Evolutionary conservation across 495 filamentous ascomycete genomes (phyloP).

Genomic region (Trichoderma orchidacearum): DNA sequence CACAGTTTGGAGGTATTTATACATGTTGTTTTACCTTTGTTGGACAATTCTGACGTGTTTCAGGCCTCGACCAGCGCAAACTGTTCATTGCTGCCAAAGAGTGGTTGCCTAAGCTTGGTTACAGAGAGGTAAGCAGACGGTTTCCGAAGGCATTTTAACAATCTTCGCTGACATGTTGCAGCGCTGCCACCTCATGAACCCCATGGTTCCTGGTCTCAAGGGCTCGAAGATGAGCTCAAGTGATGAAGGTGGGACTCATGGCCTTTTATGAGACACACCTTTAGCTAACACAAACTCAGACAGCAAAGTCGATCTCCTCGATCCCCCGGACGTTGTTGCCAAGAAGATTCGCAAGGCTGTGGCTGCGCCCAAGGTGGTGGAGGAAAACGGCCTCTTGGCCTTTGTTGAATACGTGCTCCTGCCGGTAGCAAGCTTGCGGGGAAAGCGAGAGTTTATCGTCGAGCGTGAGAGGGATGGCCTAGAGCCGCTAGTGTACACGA

Average conservation of each 20-base stretch:
- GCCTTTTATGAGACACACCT: background rate
- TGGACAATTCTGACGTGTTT: background rate
- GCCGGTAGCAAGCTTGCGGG: constrained; percentile 44
- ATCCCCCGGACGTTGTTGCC: constrained; percentile 51
- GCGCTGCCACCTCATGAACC: constrained; percentile 78
- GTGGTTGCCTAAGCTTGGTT: constrained; percentile 56
- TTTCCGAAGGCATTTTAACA: background rate
- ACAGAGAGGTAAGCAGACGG: constrained; percentile 31
- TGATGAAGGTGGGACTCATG: constrained; percentile 13
- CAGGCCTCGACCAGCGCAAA: constrained; percentile 61
- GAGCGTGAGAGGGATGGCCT: constrained; percentile 44
- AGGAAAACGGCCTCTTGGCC: constrained; percentile 73
- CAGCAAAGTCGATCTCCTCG: constrained; percentile 85
- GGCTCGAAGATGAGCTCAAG: constrained; percentile 64
- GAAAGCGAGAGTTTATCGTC: constrained; percentile 39
- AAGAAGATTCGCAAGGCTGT: constrained; percentile 78
- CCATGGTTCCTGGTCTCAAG: constrained; percentile 80
- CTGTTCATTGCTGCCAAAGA: constrained; percentile 74
- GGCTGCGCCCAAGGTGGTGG: constrained; percentile 57
- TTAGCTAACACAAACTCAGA: constrained; percentile 24
- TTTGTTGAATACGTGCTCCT: constrained; percentile 79
- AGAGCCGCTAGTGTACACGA: constrained; percentile 65
- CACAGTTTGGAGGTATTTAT: constrained; percentile 55
- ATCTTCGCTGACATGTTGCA: constrained; percentile 2
- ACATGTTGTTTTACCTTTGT: background rate